These are phyloP conservation scores for Meyerozyma elateridarum DNA, from an alignment of 1,139 yeast species.

Conservation along the genomic window DNA sequence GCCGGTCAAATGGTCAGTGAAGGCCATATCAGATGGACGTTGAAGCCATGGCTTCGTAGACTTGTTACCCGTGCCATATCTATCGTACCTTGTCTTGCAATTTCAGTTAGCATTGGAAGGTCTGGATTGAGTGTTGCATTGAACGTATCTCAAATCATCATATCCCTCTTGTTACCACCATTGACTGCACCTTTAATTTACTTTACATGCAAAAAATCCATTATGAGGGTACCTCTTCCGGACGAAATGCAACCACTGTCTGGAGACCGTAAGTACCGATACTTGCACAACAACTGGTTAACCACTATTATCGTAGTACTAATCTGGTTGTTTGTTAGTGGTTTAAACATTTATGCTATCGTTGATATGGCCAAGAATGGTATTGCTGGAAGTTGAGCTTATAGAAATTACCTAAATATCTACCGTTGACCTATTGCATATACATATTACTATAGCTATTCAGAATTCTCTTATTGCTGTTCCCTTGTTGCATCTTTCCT, in stretches of 20 bases:
- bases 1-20: conserved; percentile 85
- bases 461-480: too few species aligned
- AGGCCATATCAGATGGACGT: conserved; percentile 74
- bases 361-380: conserved; percentile 55
- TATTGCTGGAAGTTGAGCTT: conserved; percentile 13
- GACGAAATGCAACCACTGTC: conserved; percentile 13
- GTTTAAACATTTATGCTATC: conserved; percentile 66
- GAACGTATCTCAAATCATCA: conserved; percentile 72
- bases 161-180: conserved; percentile 69
- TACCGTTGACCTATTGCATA: too few species aligned
- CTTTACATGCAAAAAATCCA: conserved; percentile 58
- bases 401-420: too few species aligned
- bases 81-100: conserved; percentile 64
- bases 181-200: conserved; percentile 74
- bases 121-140: conserved; percentile 59
- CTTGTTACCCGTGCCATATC: conserved; percentile 67
- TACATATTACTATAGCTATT: too few species aligned
- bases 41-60: conserved; percentile 75
- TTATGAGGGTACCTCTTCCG: conserved; percentile 52
- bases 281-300: conserved; percentile 61
- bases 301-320: conserved; percentile 41
- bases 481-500: too few species aligned
- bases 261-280: conserved; percentile 25
- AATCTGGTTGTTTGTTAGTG: conserved; percentile 63
- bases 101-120: conserved; percentile 60